These are phyloP conservation scores for Halophytophthora polymorphica DNA, from an alignment of 352 stramenopile species.

Conservation along the genomic window DNA sequence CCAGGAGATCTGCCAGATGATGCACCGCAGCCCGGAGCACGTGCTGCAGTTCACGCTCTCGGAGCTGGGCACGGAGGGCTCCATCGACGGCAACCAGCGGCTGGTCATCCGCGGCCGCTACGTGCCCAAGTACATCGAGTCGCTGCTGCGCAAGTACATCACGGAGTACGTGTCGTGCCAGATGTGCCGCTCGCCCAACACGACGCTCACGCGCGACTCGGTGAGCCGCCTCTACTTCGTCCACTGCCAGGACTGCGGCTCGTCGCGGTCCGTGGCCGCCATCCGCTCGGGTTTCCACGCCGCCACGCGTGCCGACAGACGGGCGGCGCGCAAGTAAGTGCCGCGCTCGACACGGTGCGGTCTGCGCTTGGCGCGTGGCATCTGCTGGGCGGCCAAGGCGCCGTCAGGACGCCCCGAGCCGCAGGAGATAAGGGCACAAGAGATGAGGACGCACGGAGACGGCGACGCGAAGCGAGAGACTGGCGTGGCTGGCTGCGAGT, in stretches of 20 bases:
- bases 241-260: constrained; percentile 97
- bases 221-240: constrained; percentile 97
- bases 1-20: constrained; percentile 98
- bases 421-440: too few species aligned
- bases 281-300: constrained; percentile 99
- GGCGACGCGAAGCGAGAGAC: too few species aligned
- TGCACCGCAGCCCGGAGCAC: constrained; percentile 98
- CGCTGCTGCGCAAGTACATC: constrained; percentile 99
- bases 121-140: constrained; percentile 99
- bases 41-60: constrained; percentile 99
- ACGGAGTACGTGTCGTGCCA: constrained; percentile 99
- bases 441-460: too few species aligned
- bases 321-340: constrained; percentile 80
- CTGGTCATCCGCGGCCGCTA: constrained; percentile 98
- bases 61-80: constrained; percentile 99
- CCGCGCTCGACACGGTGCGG: constrained; percentile 2
- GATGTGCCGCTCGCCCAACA: constrained; percentile 99
- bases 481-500: too few species aligned
- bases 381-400: too few species aligned
- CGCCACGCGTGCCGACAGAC: constrained; percentile 80
- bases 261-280: constrained; percentile 93
- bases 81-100: constrained; percentile 98
- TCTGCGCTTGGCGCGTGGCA: constrained; percentile 7
- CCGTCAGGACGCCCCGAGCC: too few species aligned
- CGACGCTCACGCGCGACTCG: constrained; percentile 95